phyloP scores from a whole-genome alignment of 176 grass and related monocot species.

The Triticum timopheevii region DNA sequence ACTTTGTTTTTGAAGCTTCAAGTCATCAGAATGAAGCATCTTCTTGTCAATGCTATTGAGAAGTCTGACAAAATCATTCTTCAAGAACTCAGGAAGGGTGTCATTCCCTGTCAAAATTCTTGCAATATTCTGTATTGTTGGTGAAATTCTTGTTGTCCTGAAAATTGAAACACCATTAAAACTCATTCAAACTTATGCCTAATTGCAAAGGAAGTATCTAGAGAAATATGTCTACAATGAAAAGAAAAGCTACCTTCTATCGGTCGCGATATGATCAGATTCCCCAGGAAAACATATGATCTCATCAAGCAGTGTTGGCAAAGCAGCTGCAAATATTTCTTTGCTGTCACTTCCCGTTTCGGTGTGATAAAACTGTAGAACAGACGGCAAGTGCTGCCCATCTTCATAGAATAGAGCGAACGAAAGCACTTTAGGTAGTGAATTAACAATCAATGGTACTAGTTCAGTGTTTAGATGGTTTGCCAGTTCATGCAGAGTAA shows the following conservation, averaged over 20 bases:
- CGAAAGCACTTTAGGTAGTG: conserved; percentile 76
- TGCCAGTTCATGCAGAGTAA: conserved; percentile 74
- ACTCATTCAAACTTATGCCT: conserved; percentile 21
- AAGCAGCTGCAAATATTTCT: conserved; percentile 93
- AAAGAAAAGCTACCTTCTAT: conserved; percentile 62
- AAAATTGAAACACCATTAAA: conserved; percentile 23
- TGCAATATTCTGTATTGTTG: conserved; percentile 74
- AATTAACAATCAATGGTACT: conserved; percentile 60
- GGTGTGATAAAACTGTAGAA: conserved; percentile 85
- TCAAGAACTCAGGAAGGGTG: conserved; percentile 85
- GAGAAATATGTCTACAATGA: neutral
- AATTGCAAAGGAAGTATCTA: conserved; percentile 5
- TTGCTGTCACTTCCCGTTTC: conserved; percentile 76
- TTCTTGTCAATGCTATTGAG: conserved; percentile 90
- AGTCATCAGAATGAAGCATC: conserved; percentile 81
- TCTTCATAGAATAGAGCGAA: conserved; percentile 83
- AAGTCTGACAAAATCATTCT: conserved; percentile 95
- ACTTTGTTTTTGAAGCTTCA: conserved; percentile 71
- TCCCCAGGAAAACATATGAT: conserved; percentile 91
- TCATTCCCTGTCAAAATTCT: conserved; percentile 78
- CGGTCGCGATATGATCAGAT: conserved; percentile 56
- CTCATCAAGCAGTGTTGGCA: conserved; percentile 83
- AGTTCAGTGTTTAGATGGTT: conserved; percentile 61
- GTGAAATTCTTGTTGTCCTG: conserved; percentile 72
- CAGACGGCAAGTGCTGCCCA: conserved; percentile 58